Conservation (phyloP, 345 rosid species). For the Citrus medica region DNA sequence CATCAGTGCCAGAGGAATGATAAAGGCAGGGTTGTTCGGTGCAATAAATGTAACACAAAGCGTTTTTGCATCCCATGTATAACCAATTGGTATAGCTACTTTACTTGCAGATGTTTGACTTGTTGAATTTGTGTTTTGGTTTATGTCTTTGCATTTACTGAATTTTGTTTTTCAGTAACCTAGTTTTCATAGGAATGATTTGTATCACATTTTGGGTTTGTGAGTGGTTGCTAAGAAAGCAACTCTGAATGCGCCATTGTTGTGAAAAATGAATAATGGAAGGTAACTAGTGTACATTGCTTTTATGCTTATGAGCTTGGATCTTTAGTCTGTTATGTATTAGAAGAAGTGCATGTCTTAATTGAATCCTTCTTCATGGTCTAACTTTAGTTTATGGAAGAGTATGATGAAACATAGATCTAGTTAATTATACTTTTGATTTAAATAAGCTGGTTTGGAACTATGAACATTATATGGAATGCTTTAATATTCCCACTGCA, state of each 20-base stretch:
- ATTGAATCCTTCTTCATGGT: background rate
- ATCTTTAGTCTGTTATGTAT: background rate
- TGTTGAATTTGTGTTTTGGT: background rate
- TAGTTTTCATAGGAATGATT: background rate
- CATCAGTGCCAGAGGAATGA: constrained; percentile 68
- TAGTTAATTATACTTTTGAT: background rate
- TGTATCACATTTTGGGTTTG: background rate
- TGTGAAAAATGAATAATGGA: background rate
- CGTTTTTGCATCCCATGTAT: constrained; percentile 52
- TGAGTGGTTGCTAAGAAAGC: background rate
- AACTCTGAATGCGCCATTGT: background rate
- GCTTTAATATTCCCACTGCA: background rate
- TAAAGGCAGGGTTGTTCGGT: constrained; percentile 44
- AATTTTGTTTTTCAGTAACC: background rate
- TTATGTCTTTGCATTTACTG: background rate
- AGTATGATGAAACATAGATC: background rate
- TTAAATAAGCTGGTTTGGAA: background rate
- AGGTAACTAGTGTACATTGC: background rate
- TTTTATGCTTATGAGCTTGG: background rate
- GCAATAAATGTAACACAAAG: constrained; percentile 39
- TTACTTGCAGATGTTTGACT: background rate
- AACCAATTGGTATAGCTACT: constrained; percentile 34
- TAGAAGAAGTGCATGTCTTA: background rate
- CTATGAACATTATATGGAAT: background rate
- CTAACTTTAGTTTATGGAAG: background rate